phyloP scores from a whole-genome alignment of 805 yeast genomes.

The Yarrowia sp. region DNA sequence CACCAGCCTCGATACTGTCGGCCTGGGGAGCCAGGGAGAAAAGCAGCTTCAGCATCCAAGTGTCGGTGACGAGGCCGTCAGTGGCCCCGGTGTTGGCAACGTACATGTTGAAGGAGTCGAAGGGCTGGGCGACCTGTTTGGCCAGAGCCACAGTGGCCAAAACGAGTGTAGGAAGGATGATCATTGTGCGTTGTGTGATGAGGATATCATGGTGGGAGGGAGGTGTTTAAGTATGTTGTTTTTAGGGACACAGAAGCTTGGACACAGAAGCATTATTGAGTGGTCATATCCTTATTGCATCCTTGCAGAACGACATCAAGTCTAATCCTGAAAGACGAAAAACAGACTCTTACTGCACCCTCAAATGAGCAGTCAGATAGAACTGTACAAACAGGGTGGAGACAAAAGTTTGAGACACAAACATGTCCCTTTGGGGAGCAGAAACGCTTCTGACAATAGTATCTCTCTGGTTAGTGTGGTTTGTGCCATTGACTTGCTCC shows the following conservation, averaged over 20 bases:
- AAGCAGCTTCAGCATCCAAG: not conserved
- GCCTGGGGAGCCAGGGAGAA: not conserved
- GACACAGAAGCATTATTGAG: too few species aligned
- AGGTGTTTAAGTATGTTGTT: not conserved
- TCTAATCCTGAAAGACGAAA: too few species aligned
- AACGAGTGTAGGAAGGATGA: not conserved
- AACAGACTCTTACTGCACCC: too few species aligned
- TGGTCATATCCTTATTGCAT: too few species aligned
- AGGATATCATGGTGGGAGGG: not conserved
- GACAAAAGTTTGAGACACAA: too few species aligned
- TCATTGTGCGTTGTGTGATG: not conserved
- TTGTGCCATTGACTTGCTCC: too few species aligned
- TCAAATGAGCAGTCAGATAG: too few species aligned
- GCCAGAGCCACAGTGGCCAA: not conserved
- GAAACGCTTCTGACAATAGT: too few species aligned
- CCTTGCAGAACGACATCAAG: too few species aligned
- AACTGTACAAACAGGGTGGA: too few species aligned
- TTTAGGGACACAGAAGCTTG: not conserved
- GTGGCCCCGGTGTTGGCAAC: not conserved
- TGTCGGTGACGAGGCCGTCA: not conserved
- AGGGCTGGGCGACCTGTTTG: not conserved
- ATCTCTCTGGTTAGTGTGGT: too few species aligned
- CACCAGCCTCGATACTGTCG: not conserved
- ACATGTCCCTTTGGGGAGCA: too few species aligned
- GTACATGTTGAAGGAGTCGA: not conserved